phyloP scores from a whole-genome alignment of 148 eudicot species.

The Spergularia marina region DNA sequence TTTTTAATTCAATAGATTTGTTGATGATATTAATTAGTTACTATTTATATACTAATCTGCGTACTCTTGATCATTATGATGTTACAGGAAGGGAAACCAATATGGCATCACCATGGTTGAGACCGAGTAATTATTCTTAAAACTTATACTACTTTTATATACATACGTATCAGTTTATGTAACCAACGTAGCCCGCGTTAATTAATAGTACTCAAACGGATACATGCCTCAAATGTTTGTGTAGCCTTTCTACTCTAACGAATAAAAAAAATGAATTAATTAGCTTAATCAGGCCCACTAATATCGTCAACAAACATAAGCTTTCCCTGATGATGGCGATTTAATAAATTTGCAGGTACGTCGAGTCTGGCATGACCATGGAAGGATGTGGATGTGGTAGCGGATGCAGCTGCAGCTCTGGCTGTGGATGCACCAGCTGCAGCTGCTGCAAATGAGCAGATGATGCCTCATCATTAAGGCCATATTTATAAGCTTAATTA shows the following conservation, averaged over 20 bases:
- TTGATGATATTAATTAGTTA: neutral
- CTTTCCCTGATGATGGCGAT: neutral
- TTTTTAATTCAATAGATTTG: too few species aligned
- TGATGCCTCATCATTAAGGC: neutral
- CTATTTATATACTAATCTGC: too few species aligned
- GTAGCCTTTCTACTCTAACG: too few species aligned
- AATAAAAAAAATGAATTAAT: too few species aligned
- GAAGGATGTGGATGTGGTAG: slow-evolving; percentile 50
- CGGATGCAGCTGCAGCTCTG: slow-evolving; percentile 62
- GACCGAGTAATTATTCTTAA: slow-evolving; percentile 32
- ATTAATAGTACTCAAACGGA: neutral
- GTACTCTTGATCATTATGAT: neutral
- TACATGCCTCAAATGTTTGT: too few species aligned
- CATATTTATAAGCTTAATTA: neutral
- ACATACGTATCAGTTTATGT: neutral
- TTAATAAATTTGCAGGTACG: slow-evolving; percentile 32
- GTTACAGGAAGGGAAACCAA: slow-evolving; percentile 51
- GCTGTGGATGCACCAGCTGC: slow-evolving; percentile 62
- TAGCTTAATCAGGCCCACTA: neutral
- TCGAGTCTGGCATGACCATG: slow-evolving; percentile 28
- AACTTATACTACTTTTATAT: neutral
- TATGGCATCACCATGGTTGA: slow-evolving; percentile 33
- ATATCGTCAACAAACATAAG: neutral
- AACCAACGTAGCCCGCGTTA: too few species aligned
- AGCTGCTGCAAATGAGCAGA: slow-evolving; percentile 37